These are phyloP conservation scores for Stachybotrys chlorohalonatus DNA, from an alignment of 2,329 filamentous ascomycete genomes.

Conservation along the genomic window DNA sequence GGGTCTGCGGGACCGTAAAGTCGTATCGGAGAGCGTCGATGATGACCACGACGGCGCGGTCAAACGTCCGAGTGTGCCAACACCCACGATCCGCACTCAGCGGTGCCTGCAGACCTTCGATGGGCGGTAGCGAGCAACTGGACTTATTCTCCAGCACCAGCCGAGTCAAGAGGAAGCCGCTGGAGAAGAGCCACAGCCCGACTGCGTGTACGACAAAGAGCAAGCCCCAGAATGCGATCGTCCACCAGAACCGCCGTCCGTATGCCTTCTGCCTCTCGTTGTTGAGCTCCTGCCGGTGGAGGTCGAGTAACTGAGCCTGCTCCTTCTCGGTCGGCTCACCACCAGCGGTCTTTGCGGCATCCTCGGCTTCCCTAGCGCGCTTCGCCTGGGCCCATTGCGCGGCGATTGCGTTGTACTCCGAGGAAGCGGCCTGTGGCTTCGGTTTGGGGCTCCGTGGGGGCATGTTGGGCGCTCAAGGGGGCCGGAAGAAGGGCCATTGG, in stretches of 20 bases:
- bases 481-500: background rate
- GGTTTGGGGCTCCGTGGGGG: conserved; percentile 5
- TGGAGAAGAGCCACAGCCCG: conserved; percentile 87
- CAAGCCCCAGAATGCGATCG: conserved; percentile 59
- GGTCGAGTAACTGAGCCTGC: conserved; percentile 29
- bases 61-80: conserved; percentile 92
- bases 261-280: conserved; percentile 34
- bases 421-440: conserved; percentile 14
- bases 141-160: conserved; percentile 71
- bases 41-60: conserved; percentile 82
- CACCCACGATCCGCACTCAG: conserved; percentile 57
- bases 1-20: conserved; percentile 70
- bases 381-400: conserved; percentile 46
- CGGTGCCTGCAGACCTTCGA: conserved; percentile 34
- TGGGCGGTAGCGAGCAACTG: conserved; percentile 58
- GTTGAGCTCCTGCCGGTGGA: conserved; percentile 37
- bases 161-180: conserved; percentile 86
- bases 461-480: conserved; percentile 8
- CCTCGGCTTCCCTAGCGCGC: conserved; percentile 34
- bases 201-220: conserved; percentile 65
- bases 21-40: conserved; percentile 95
- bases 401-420: conserved; percentile 44
- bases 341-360: conserved; percentile 21
- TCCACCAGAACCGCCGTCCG: conserved; percentile 30
- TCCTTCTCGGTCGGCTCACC: conserved; percentile 21